Evolutionary conservation across 352 stramenopile genomes (phyloP).

Genomic region (Aphanomyces astaci): DNA sequence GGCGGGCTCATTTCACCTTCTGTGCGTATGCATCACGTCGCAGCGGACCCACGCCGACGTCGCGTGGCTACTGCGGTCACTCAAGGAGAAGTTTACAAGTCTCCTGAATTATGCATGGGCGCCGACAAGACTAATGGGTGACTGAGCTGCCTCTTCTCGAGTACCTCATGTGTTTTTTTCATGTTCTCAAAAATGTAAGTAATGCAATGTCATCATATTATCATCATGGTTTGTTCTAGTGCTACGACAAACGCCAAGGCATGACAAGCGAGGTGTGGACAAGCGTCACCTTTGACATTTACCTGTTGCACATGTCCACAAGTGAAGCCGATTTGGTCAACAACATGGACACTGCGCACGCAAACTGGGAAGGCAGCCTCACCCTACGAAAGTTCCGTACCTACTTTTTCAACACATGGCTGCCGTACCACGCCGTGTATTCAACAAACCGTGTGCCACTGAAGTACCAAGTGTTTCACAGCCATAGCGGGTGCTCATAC

Average conservation of each 20-base stretch:
- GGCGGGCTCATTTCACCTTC: background rate
- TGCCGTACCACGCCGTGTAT: background rate
- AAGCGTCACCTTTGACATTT: too few relatives aligned
- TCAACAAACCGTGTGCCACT: background rate
- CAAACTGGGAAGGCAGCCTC: background rate
- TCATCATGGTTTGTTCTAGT: background rate
- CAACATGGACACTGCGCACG: background rate
- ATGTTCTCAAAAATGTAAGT: background rate
- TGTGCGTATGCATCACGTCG: background rate
- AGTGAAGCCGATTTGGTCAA: background rate
- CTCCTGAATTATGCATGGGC: background rate
- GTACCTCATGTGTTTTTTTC: background rate
- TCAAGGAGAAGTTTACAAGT: too few relatives aligned
- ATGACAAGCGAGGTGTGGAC: too few relatives aligned
- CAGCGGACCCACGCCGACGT: background rate
- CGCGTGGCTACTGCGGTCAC: too few relatives aligned
- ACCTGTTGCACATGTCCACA: too few relatives aligned
- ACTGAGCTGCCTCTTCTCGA: background rate
- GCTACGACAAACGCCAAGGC: too few relatives aligned
- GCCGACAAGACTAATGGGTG: background rate
- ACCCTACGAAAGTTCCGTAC: background rate
- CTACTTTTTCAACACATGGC: background rate
- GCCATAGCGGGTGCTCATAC: too few relatives aligned
- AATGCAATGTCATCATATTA: background rate
- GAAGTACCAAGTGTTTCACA: too few relatives aligned